Evolutionary conservation across 2,329 filamentous ascomycete species (phyloP), one percentile per base, ranked within the genome.

Genomic region (Pseudopithomyces chartarum): DNA sequence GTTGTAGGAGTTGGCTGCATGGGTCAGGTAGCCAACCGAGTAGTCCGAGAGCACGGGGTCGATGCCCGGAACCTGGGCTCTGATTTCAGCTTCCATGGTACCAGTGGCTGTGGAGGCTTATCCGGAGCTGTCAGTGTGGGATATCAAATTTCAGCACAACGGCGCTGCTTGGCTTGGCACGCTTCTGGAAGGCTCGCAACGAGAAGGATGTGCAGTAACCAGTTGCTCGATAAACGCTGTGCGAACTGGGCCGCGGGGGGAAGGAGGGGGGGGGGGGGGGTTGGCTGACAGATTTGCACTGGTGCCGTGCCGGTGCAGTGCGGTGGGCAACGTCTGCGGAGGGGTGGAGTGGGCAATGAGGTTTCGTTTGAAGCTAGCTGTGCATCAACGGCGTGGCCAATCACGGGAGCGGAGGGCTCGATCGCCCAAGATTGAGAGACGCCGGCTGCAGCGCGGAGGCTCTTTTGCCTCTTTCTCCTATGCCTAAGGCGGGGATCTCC

Each of bases 21-120:
- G 94, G 70, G 88, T 92, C 67, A 99, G 84, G 75, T 98, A 99
- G 56, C 95, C 95, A 63, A 92, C 91, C 42, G 92, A 95, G 78
- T 97, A 97, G 79, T 96, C 91, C 47, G 92, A 93, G 65, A 97
- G 82, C 61, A 96, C 84, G 57, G 90, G 91, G 78, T 97, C 93
- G 66, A 97, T 91, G 72, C 90, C 89, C 60, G 92, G 92, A 66
- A 97, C 86, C 66, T 92, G 86, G 59, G 89, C 82, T 80, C 89
- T 90, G 74, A 97, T 92, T 80, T 96, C 91, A 70, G 90, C 84
- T 78, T 97, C 92, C 92, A 97, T 97, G 62, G 59, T 78, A 59
- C 40, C 58, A 57, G 58, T 59, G 56, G 59, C 58, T 57, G 26
- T 29, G 64, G 50, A 50, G 52, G 60, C 49, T 36, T 43, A 38